A percentile compares a stretch with the other conserved stretches of the same genome.
Conservation (phyloP, 441 rosid species). For the Mallotus repandus region DNA sequence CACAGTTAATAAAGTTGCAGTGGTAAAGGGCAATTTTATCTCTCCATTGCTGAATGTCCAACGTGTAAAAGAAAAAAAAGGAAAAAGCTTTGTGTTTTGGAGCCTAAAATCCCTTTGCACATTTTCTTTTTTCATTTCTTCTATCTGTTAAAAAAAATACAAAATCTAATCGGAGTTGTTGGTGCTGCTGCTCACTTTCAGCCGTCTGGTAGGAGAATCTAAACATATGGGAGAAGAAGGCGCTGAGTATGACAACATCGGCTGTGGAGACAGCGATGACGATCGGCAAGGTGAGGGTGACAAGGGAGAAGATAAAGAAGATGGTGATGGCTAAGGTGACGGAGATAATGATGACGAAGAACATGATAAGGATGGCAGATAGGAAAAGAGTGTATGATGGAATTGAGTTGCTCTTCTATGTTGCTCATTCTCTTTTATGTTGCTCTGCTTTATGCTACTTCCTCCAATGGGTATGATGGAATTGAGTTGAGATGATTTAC, state of each 20-base stretch:
- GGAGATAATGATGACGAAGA: conserved; percentile 20
- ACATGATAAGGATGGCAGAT: conserved; percentile 34
- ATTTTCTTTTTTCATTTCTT: neutral
- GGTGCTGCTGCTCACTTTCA: conserved; percentile 33
- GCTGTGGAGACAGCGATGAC: conserved; percentile 25
- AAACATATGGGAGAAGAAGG: conserved; percentile 47
- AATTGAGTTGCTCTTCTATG: too few species aligned
- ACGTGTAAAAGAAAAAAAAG: too few species aligned
- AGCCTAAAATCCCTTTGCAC: too few species aligned
- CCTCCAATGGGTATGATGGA: too few species aligned
- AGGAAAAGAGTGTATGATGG: conserved; percentile 14
- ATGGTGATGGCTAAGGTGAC: conserved; percentile 10
- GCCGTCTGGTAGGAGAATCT: conserved; percentile 46
- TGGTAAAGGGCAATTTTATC: too few species aligned
- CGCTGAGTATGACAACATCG: conserved; percentile 22
- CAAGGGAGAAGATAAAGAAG: conserved; percentile 26
- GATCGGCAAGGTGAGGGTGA: conserved; percentile 34
- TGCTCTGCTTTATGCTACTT: too few species aligned
- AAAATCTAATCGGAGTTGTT: conserved; percentile 21
- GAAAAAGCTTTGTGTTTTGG: too few species aligned
- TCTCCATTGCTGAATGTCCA: too few species aligned
- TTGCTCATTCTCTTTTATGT: too few species aligned
- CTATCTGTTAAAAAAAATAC: too few species aligned
- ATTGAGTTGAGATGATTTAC: too few species aligned
- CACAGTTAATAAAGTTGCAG: too few species aligned